Conservation (phyloP, 2,329 filamentous ascomycete species). For the Colletotrichum gloeosporioides region DNA sequence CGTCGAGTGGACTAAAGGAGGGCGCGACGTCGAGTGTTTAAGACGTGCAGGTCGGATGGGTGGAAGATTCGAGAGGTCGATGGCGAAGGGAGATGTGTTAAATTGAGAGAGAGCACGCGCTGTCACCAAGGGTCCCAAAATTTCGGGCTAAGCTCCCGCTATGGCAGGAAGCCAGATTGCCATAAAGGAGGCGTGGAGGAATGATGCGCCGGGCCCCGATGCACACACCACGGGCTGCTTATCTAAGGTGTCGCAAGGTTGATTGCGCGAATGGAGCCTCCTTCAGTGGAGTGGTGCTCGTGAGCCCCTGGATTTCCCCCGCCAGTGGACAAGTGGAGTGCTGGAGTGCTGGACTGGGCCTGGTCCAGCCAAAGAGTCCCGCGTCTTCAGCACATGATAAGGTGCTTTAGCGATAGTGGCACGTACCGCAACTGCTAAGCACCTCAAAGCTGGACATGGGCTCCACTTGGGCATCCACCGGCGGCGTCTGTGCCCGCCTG, state of each 20-base stretch:
- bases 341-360: neutral
- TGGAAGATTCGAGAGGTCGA: conserved; percentile 22
- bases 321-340: neutral
- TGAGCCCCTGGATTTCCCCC: conserved; percentile 1
- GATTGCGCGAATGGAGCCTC: neutral
- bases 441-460: neutral
- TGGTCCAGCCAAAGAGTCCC: neutral
- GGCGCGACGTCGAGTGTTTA: conserved; percentile 16
- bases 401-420: neutral
- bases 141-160: conserved; percentile 19
- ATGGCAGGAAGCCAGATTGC: conserved; percentile 23
- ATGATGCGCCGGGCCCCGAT: conserved; percentile 17
- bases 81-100: conserved; percentile 22
- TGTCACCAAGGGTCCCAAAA: conserved; percentile 18
- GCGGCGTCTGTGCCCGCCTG: conserved; percentile 17
- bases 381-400: neutral
- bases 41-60: conserved; percentile 14
- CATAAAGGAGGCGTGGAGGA: conserved; percentile 22
- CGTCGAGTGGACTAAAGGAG: neutral
- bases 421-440: neutral
- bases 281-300: neutral
- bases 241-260: conserved; percentile 1
- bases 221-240: neutral
- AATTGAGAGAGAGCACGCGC: conserved; percentile 10
- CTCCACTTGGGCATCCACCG: conserved; percentile 8